phyloP scores from a whole-genome alignment of 2,329 filamentous ascomycete species.

The Didymella pinodella region DNA sequence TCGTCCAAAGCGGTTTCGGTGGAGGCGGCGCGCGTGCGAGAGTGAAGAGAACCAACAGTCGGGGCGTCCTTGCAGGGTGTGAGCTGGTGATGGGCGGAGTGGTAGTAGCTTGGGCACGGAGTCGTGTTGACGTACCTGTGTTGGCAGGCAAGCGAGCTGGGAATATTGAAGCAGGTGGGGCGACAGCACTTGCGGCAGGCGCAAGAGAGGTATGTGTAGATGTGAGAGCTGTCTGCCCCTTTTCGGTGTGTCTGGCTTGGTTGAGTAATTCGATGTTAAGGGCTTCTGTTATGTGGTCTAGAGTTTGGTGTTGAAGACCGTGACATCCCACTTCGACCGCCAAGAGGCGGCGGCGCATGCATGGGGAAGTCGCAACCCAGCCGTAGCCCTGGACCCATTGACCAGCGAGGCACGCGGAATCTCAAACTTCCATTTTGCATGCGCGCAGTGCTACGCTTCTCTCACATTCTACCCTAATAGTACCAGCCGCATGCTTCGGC shows the following conservation, averaged over 20 bases:
- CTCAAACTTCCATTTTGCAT: neutral
- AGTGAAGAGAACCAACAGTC: constrained; percentile 15
- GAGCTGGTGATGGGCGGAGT: constrained; percentile 35
- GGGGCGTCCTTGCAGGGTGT: constrained; percentile 19
- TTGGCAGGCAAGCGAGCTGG: constrained; percentile 38
- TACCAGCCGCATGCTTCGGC: neutral
- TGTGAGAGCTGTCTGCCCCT: constrained; percentile 27
- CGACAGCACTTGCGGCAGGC: constrained; percentile 22
- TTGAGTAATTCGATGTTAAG: constrained; percentile 29
- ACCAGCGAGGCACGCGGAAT: constrained; percentile 11
- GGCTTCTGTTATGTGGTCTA: constrained; percentile 32
- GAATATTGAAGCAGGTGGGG: constrained; percentile 33
- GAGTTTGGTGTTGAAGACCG: constrained; percentile 21
- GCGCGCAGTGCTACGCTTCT: neutral
- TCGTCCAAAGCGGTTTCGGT: constrained; percentile 26
- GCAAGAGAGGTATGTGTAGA: constrained; percentile 15
- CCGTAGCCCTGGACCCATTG: constrained; percentile 19
- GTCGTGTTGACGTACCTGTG: constrained; percentile 49
- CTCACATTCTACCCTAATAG: neutral
- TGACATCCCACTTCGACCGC: constrained; percentile 12
- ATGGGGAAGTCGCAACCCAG: constrained; percentile 28
- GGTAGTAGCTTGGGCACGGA: constrained; percentile 34
- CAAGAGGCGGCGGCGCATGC: constrained; percentile 21
- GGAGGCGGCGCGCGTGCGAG: constrained; percentile 25
- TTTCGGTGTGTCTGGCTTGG: constrained; percentile 18